phyloP scores from a whole-genome alignment of 176 grass and related monocot genomes.

The Avena sativa region DNA sequence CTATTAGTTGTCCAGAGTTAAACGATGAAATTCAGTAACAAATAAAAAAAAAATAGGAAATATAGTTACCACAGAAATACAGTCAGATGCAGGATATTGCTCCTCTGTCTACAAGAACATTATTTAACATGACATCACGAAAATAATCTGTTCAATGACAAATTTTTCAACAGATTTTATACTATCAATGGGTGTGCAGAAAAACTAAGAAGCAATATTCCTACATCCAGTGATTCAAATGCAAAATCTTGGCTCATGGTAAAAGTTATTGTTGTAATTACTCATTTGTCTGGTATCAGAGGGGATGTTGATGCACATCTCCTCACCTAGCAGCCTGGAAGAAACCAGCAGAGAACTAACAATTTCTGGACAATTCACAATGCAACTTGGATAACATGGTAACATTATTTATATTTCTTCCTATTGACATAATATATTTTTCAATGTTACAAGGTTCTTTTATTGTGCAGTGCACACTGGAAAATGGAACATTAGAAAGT shows the following conservation, averaged over 20 bases:
- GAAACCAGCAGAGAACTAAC: neutral
- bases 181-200: neutral
- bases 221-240: neutral
- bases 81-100: slow-evolving; percentile 35
- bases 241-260: neutral
- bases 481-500: slow-evolving; percentile 10
- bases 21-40: slow-evolving; percentile 35
- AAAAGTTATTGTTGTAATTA: neutral
- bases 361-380: slow-evolving; percentile 20
- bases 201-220: neutral
- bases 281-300: neutral
- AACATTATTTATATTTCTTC: slow-evolving; percentile 10
- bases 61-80: slow-evolving; percentile 38
- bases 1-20: slow-evolving; percentile 48
- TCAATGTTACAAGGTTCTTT: neutral
- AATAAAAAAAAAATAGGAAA: slow-evolving; percentile 7
- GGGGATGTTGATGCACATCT: neutral
- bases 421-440: slow-evolving; percentile 7
- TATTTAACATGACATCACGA: neutral
- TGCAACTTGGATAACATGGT: slow-evolving; percentile 6
- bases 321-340: neutral
- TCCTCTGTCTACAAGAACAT: slow-evolving; percentile 32
- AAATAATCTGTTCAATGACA: neutral
- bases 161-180: neutral
- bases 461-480: slow-evolving; percentile 25